Conservation (phyloP, 805 yeast species). For the Isabelozyma heimii region DNA sequence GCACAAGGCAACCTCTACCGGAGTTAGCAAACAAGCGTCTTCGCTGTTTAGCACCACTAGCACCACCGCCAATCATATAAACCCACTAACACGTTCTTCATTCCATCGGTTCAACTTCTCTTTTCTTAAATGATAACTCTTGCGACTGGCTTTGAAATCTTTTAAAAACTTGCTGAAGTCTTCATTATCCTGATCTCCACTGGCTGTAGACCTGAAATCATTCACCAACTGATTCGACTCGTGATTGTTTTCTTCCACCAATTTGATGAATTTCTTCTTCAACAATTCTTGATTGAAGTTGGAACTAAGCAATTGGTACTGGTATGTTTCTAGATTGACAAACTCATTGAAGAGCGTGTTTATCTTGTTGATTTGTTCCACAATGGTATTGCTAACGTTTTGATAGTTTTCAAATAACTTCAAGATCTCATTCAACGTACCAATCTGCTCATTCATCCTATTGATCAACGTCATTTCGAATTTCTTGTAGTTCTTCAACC, state of each 20-base stretch:
- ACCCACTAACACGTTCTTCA: slow-evolving; percentile 44
- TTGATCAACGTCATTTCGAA: slow-evolving; percentile 8
- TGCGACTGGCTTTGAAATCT: slow-evolving; percentile 20
- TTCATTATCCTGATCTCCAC: slow-evolving; percentile 5
- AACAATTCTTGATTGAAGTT: slow-evolving; percentile 33
- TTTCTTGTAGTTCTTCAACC: slow-evolving; percentile 16
- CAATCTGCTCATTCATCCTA: slow-evolving; percentile 13
- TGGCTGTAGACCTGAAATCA: slow-evolving; percentile 7
- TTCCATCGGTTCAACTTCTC: slow-evolving; percentile 43
- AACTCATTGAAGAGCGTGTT: slow-evolving; percentile 28
- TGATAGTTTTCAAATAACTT: slow-evolving; percentile 18
- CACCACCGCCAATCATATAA: slow-evolving; percentile 12
- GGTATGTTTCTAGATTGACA: slow-evolving; percentile 30
- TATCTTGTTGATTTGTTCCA: slow-evolving; percentile 19
- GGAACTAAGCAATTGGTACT: slow-evolving; percentile 36
- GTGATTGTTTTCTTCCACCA: slow-evolving; percentile 19
- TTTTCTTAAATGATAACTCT: slow-evolving; percentile 28
- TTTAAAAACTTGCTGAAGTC: slow-evolving; percentile 14
- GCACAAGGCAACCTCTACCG: no score
- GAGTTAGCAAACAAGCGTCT: no score
- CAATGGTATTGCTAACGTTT: slow-evolving; percentile 16
- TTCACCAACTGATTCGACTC: slow-evolving; percentile 17
- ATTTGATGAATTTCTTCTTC: slow-evolving; percentile 22
- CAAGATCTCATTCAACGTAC: slow-evolving; percentile 18
- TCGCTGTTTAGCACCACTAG: no score